phyloP scores from a whole-genome alignment of 352 stramenopile species.

The Phytophthora pluvialis region DNA sequence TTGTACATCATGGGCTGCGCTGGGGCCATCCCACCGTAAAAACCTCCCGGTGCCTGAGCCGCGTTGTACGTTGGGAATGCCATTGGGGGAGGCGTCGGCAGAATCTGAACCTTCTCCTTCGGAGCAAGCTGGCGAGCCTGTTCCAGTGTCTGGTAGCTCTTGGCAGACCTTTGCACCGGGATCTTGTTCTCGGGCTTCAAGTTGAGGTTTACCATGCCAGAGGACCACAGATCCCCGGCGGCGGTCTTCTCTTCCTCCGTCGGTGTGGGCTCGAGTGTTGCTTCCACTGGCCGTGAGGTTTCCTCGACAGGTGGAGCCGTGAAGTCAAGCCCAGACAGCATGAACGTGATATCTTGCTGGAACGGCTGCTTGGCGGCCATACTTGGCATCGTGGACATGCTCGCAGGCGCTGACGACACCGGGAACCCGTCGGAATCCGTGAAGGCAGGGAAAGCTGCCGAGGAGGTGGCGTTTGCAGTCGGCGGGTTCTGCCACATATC shows the following conservation, averaged over 20 bases:
- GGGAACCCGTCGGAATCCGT: constrained; percentile 34
- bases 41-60: constrained; percentile 17
- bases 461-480: constrained; percentile 6
- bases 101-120: constrained; percentile 68
- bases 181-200: constrained; percentile 67
- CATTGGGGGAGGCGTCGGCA: constrained; percentile 46
- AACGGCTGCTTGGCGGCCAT: constrained; percentile 20
- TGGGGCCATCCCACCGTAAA: constrained; percentile 38
- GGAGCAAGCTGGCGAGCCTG: constrained; percentile 67
- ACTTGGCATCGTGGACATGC: constrained; percentile 12
- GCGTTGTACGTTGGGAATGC: constrained; percentile 39
- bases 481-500: constrained; percentile 37
- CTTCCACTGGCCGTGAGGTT: constrained; percentile 22
- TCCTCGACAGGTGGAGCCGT: constrained; percentile 54
- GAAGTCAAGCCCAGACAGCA: constrained; percentile 82
- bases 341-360: constrained; percentile 70
- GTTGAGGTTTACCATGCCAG: constrained; percentile 80
- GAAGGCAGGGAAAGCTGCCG: constrained; percentile 34
- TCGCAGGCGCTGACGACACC: constrained; percentile 8
- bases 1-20: constrained; percentile 49
- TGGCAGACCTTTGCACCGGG: constrained; percentile 46
- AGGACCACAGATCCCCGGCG: constrained; percentile 68
- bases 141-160: constrained; percentile 74
- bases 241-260: constrained; percentile 35
- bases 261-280: constrained; percentile 23